Conservation (phyloP, 2,329 filamentous ascomycete genomes). For the Blastomyces silverae region DNA sequence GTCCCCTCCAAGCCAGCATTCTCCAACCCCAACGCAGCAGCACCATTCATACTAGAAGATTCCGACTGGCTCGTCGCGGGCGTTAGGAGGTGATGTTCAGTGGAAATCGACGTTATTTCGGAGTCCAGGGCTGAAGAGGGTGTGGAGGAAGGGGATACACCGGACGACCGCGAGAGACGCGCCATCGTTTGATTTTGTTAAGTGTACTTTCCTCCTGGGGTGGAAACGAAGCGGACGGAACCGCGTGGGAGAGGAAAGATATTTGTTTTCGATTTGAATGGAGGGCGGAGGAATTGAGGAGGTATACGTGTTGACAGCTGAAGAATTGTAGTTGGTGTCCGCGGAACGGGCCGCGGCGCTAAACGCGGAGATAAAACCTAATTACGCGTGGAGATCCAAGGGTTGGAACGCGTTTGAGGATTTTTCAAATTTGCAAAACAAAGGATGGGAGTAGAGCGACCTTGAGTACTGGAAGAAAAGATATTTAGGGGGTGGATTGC, state of each 20-base stretch:
- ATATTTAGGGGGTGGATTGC: background rate
- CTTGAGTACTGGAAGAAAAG: too few relatives aligned
- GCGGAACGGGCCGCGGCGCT: background rate
- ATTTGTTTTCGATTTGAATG: background rate
- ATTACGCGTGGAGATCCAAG: slow-evolving; percentile 1
- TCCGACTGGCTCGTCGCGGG: slow-evolving; percentile 42
- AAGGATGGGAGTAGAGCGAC: background rate
- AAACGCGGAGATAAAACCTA: background rate
- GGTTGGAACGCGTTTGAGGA: background rate
- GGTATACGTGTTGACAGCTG: background rate
- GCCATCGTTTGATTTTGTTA: slow-evolving; percentile 25
- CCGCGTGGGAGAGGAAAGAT: background rate
- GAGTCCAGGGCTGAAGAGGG: slow-evolving; percentile 24
- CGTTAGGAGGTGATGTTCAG: slow-evolving; percentile 38
- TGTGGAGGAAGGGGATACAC: slow-evolving; percentile 30
- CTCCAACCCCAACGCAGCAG: slow-evolving; percentile 24
- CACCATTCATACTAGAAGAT: slow-evolving; percentile 38
- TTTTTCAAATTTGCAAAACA: too few relatives aligned
- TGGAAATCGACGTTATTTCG: slow-evolving; percentile 29
- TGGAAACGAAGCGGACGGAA: background rate
- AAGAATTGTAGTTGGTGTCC: background rate
- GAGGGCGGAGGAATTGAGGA: background rate
- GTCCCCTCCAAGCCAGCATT: slow-evolving; percentile 28
- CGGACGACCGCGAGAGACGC: slow-evolving; percentile 26
- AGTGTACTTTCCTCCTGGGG: background rate